phyloP scores from a whole-genome alignment of 1,284 basidiomycete species.

The Flammula alnicola region DNA sequence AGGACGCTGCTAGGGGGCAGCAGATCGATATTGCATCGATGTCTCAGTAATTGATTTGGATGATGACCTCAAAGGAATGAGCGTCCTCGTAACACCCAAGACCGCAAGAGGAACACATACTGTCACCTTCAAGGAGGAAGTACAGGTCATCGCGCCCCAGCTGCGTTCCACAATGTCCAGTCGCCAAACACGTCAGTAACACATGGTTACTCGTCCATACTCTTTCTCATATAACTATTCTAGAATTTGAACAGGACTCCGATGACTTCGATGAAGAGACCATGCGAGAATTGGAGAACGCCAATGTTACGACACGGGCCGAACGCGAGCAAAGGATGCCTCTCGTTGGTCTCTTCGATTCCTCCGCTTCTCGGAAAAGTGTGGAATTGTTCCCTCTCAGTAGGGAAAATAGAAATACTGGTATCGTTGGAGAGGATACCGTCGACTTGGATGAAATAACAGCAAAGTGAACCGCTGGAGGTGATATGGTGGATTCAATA shows the following conservation, averaged over 20 bases:
- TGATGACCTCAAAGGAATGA: conserved; percentile 36
- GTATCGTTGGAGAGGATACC: conserved; percentile 36
- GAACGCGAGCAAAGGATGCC: conserved; percentile 64
- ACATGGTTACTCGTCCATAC: conserved; percentile 22
- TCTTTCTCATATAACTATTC: conserved; percentile 11
- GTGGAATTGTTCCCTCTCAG: conserved; percentile 57
- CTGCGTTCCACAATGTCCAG: conserved; percentile 72
- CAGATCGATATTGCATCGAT: too few species aligned
- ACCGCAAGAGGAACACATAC: too few species aligned
- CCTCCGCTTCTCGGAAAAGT: conserved; percentile 59
- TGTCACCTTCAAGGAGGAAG: too few species aligned
- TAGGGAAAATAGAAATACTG: conserved; percentile 37
- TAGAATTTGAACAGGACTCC: conserved; percentile 79
- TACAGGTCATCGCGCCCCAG: conserved; percentile 67
- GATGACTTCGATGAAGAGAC: conserved; percentile 70
- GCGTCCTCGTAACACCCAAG: conserved; percentile 30
- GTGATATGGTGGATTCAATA: conserved; percentile 82
- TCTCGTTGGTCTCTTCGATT: conserved; percentile 73
- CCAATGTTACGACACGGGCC: conserved; percentile 40
- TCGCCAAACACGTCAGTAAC: conserved; percentile 73
- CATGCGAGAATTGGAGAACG: conserved; percentile 38
- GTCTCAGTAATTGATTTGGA: too few species aligned
- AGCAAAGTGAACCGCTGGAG: conserved; percentile 71
- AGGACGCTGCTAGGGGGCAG: too few species aligned
- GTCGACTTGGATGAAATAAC: conserved; percentile 71